Evolutionary conservation across 129 eudicot genomes (phyloP), one percentile per base, ranked within the genome.

Genomic region (Helianthus tuberosus): DNA sequence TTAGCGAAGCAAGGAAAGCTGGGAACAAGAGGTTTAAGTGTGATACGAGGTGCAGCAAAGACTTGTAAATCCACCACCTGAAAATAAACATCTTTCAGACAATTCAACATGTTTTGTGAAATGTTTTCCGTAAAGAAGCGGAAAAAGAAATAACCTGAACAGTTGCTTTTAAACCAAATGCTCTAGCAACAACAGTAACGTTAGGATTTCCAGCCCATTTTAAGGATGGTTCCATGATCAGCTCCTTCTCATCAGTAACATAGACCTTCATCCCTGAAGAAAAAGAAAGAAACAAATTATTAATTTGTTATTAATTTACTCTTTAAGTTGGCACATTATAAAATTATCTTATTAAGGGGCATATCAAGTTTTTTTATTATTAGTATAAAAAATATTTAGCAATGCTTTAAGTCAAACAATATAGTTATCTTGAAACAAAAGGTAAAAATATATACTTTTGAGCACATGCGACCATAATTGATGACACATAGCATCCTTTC

Each of bases 141-240:
- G 8, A 53, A 55, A 73, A 67, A 65, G 6, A 69, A 20, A 55
- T 11, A 61, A 94, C 99, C 97, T 94, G 97, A 77, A 84, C 96
- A 8, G 97, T 91, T 73, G 97, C 94, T 82, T 88, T 94, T 72
- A 94, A 76, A 62, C 99, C 99, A 85, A 79, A 94, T 72, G 99
- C 99, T 84, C 77, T 94, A 32, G 90, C 87, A 81, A 84, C 89
- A 64, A 94, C 78, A 43, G 89, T 66, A 65, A 94, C 82, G 74
- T 94, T 85, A 66, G 99, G 99, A 77, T 91, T 91, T 74, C 87
- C 99, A 10, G 99, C 99, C 99, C 99, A 94, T 78, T 91, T 94
- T 47, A 94, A 6, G 17, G 84, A 73, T 41, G 97, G 99, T 81
- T 94, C 99, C 99, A 94, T 91, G 43, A 94, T 94, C 89, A 94